Base-by-base conservation (phyloP, 495 filamentous ascomycete species). In the Talaromyces liani region DNA sequence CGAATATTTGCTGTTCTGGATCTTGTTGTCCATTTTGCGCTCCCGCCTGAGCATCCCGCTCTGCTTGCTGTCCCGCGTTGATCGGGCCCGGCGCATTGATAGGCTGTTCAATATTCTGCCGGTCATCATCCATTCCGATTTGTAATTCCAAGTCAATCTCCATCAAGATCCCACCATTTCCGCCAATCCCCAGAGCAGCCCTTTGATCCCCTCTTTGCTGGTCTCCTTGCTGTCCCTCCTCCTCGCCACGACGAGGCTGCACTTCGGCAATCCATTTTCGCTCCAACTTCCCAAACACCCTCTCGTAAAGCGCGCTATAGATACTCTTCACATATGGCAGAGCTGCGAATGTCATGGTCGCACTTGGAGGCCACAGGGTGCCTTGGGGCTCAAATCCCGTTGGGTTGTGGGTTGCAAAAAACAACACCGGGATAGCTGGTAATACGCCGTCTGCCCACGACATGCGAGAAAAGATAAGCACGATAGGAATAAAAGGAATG, bases 301-400 rank as follows among this genome's bases (percentile, higher is more conserved):
- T 77, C n/a, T 85, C 80, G 66, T 90, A 89, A 36, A 89, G 70
- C n/a, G 78, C 74, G 58, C 84, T 80, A 72, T 96, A 94, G 25
- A 82, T 76, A 22, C 83, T 77, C 41, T 89, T 85, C 31, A 92
- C 64, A 61, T 85, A 85, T 1, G 91, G 91, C 45, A 93, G 78
- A 3, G 87, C 69, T 0, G 85, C 79, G 63, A 94, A 77, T 16
- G 86, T 85, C 79, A 90, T 83, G n/a, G 84, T 80, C 3, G 88
- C 83, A 24, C 85, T 90, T 0, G 90, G 90, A 14, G 91, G 91
- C 91, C 91, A 96, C 16, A 81, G 64, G 20, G 79, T 72, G 10
- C 78, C 64, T 6, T 78, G 73, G 10, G 78, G 68, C n/a, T 80
- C 74, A 10, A 79, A 72, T 1, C 70, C 70, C 6, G 72, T 64